These are phyloP conservation scores for Cryptosporidium viatorum DNA, from an alignment of 169 alveolate species.

Conservation along the genomic window DNA sequence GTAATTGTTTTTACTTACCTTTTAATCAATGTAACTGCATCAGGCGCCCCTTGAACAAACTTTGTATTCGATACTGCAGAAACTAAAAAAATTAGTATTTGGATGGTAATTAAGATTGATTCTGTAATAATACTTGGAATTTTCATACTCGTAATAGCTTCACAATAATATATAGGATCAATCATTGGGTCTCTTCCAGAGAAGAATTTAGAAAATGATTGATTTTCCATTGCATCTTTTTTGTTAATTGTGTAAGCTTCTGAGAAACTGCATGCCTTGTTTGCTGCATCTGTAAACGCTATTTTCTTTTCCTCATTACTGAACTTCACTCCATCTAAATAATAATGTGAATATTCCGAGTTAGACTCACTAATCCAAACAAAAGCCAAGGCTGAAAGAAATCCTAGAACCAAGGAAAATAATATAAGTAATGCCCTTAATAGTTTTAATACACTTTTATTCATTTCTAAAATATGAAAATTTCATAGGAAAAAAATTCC, in stretches of 20 bases:
- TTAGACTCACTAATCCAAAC: constrained; percentile 33
- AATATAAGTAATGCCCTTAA: constrained; percentile 33
- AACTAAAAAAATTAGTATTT: constrained; percentile 17
- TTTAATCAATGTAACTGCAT: constrained; percentile 43
- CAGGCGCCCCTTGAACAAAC: constrained; percentile 44
- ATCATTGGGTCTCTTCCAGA: constrained; percentile 17
- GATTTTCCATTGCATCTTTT: constrained; percentile 26
- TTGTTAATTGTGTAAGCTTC: constrained; percentile 47
- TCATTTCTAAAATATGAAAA: constrained; percentile 4
- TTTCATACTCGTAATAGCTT: neutral
- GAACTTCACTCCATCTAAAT: constrained; percentile 61
- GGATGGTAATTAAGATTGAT: constrained; percentile 15
- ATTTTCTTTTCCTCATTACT: constrained; percentile 10
- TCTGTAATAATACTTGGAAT: constrained; percentile 38
- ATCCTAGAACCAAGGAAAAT: constrained; percentile 33
- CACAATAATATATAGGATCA: constrained; percentile 37
- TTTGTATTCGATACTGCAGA: constrained; percentile 37
- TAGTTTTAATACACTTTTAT: constrained; percentile 11
- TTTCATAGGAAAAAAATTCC: neutral
- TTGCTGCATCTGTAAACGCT: constrained; percentile 39
- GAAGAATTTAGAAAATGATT: constrained; percentile 19
- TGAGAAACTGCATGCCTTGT: constrained; percentile 63
- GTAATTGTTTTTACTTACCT: constrained; percentile 17
- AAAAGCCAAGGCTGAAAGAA: constrained; percentile 5
- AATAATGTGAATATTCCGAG: constrained; percentile 33